These are phyloP conservation scores for Acanthamoeba sp. DNA, from an alignment of 208 protist species.

Conservation along the genomic window DNA sequence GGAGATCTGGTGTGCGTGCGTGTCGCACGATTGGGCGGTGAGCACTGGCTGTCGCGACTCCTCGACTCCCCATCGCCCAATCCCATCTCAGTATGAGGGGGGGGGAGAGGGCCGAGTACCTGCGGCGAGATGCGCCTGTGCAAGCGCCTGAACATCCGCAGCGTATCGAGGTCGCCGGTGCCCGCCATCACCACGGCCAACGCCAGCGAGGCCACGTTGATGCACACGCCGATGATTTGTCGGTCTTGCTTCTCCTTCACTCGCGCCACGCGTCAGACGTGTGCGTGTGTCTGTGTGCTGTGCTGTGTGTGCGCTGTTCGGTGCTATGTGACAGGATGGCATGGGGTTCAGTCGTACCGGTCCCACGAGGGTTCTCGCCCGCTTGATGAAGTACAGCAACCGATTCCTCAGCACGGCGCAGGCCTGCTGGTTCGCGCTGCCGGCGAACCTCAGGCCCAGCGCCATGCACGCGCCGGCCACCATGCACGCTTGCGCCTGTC, in stretches of 20 bases:
- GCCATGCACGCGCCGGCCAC: constrained; percentile 84
- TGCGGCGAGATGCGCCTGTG: constrained; percentile 80
- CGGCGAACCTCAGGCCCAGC: constrained; percentile 88
- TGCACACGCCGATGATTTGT: constrained; percentile 82
- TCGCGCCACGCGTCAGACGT: neutral
- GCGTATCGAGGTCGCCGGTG: constrained; percentile 92
- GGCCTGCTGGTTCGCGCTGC: constrained; percentile 72
- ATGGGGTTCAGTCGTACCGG: neutral
- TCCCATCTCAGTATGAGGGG: too few relatives aligned
- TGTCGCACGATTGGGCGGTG: too few relatives aligned
- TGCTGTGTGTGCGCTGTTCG: too few relatives aligned
- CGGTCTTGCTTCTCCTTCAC: constrained; percentile 39
- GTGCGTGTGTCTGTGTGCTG: neutral
- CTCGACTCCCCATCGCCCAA: too few relatives aligned
- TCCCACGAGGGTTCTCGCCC: neutral
- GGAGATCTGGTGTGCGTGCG: constrained; percentile 75
- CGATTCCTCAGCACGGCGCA: constrained; percentile 77
- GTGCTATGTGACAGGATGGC: too few relatives aligned
- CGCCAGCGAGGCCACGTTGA: constrained; percentile 81
- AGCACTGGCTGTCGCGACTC: too few relatives aligned
- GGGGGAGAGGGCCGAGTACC: neutral
- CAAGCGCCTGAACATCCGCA: constrained; percentile 91
- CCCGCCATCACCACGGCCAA: constrained; percentile 94
- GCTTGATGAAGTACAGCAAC: constrained; percentile 66
- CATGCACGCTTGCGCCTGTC: constrained; percentile 78